Evolutionary conservation across 257 asterid genomes (phyloP).

Genomic region (Jaltomata sinuosa): DNA sequence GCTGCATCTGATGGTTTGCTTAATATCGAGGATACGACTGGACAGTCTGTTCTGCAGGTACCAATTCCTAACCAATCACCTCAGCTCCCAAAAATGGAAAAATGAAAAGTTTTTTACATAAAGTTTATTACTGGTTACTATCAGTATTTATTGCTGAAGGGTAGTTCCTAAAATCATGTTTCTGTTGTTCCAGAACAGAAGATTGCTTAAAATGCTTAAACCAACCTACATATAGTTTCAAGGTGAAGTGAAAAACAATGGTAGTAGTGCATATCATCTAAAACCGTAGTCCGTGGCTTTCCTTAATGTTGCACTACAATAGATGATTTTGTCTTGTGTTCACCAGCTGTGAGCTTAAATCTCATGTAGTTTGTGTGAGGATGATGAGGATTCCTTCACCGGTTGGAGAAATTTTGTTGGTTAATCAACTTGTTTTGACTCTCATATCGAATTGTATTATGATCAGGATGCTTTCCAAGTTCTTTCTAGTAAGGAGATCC

Average conservation of each 20-base stretch:
- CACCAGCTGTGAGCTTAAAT: neutral
- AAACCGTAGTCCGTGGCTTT: neutral
- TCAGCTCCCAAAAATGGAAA: neutral
- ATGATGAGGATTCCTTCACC: neutral
- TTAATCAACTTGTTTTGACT: neutral
- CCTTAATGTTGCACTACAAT: neutral
- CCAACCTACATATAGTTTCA: neutral
- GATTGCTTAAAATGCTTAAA: neutral
- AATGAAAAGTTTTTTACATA: neutral
- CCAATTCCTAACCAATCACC: neutral
- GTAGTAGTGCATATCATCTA: neutral
- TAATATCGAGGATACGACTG: constrained; percentile 57
- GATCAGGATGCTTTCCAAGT: constrained; percentile 74
- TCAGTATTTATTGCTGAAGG: neutral
- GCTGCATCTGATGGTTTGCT: constrained; percentile 89
- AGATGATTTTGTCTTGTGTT: neutral
- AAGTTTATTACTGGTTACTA: neutral
- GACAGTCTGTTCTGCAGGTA: constrained; percentile 87
- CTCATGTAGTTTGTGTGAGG: neutral
- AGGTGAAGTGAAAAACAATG: neutral
- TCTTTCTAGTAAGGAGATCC: constrained; percentile 84
- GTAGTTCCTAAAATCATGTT: neutral
- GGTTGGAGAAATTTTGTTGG: neutral
- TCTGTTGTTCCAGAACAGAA: neutral
- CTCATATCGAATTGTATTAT: neutral